A percentile compares a stretch with the other conserved stretches of the same genome.
These are phyloP conservation scores for Zymoseptoria tritici DNA, from an alignment of 2,329 filamentous ascomycete species.

Conservation along the genomic window DNA sequence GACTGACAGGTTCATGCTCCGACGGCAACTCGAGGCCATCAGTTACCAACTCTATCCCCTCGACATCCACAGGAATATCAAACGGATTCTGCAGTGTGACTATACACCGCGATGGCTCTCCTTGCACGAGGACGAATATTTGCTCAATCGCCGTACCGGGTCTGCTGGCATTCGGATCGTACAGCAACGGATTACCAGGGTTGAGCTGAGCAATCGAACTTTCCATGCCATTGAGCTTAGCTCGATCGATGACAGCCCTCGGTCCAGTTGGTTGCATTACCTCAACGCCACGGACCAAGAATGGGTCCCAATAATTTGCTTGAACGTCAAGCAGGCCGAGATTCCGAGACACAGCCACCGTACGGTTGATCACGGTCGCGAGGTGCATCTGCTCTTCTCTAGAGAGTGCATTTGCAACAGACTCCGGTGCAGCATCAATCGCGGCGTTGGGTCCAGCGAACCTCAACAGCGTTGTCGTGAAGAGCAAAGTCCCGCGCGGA, in stretches of 20 bases:
- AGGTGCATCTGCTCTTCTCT: slow-evolving; percentile 78
- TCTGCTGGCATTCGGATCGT: slow-evolving; percentile 80
- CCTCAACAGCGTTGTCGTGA: slow-evolving; percentile 75
- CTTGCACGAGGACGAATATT: slow-evolving; percentile 65
- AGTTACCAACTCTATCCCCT: slow-evolving; percentile 67
- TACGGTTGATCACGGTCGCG: slow-evolving; percentile 79
- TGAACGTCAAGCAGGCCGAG: slow-evolving; percentile 62
- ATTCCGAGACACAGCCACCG: slow-evolving; percentile 66
- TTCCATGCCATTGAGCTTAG: slow-evolving; percentile 13
- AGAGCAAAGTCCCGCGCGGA: slow-evolving; percentile 79
- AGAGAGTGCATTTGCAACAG: slow-evolving; percentile 9
- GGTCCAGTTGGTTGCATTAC: slow-evolving; percentile 44
- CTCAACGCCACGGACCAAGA: slow-evolving; percentile 71
- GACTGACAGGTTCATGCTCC: slow-evolving; percentile 53
- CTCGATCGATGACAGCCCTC: slow-evolving; percentile 17
- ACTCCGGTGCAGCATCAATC: slow-evolving; percentile 16
- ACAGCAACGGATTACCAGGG: slow-evolving; percentile 72
- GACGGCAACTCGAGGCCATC: slow-evolving; percentile 67
- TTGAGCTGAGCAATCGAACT: slow-evolving; percentile 5
- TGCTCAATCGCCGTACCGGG: slow-evolving; percentile 46
- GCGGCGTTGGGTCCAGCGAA: slow-evolving; percentile 58
- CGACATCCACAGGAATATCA: slow-evolving; percentile 85
- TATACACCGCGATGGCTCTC: slow-evolving; percentile 68
- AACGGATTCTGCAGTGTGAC: slow-evolving; percentile 90
- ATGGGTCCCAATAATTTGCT: slow-evolving; percentile 96